Percentiles rank a stretch among this genome's conserved stretches.
Evolutionary conservation across 345 rosid species (phyloP).

Genomic region (Isatis tinctoria): DNA sequence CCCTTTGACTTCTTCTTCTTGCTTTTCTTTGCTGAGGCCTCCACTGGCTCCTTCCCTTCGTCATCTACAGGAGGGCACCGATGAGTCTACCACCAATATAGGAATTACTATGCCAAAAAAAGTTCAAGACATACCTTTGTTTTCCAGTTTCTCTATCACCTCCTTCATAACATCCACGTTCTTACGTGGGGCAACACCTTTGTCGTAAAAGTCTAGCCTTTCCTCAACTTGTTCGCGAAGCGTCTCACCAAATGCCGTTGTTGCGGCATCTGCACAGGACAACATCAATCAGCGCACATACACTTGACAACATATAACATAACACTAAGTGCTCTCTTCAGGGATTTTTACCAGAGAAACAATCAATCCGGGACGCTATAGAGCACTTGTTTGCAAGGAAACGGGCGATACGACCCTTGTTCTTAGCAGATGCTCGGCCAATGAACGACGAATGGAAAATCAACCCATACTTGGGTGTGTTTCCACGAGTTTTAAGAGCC

Average conservation of each 20-base stretch:
- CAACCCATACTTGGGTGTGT: conserved; percentile 96
- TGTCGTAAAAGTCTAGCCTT: conserved; percentile 89
- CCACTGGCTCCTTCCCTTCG: conserved; percentile 17
- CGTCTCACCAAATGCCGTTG: conserved; percentile 80
- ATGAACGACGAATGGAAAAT: conserved; percentile 96
- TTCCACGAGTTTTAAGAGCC: conserved; percentile 92
- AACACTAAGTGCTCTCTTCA: neutral
- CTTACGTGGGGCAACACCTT: conserved; percentile 95
- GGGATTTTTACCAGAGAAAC: conserved; percentile 67
- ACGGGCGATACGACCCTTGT: conserved; percentile 98
- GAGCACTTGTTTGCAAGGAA: conserved; percentile 98
- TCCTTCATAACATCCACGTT: conserved; percentile 94
- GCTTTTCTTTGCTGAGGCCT: conserved; percentile 29
- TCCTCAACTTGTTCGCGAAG: conserved; percentile 97
- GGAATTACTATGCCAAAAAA: neutral
- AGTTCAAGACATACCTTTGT: conserved; percentile 42
- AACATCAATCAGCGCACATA: neutral
- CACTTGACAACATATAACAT: neutral
- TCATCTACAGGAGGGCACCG: neutral
- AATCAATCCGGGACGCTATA: conserved; percentile 95
- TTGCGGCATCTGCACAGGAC: conserved; percentile 45
- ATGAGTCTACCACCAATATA: neutral
- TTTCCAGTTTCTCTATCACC: conserved; percentile 53
- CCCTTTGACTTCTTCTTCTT: conserved; percentile 26
- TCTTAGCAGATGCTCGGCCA: conserved; percentile 89